Conservation (phyloP, 768 basidiomycete genomes). For the Mycena leptocephala region DNA sequence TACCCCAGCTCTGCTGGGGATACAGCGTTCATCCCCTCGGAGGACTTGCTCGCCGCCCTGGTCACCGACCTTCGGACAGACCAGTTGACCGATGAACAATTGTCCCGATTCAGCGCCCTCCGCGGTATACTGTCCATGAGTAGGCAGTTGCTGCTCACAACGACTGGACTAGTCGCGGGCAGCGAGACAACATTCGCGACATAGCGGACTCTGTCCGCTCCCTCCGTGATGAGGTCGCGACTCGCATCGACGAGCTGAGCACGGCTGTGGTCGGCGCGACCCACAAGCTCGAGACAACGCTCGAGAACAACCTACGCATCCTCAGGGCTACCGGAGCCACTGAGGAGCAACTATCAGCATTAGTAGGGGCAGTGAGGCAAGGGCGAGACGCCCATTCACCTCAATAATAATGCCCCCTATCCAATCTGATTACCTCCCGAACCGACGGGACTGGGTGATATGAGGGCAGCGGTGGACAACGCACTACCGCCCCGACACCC, state of each 20-base stretch:
- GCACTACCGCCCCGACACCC: not conserved
- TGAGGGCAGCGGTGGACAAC: not conserved
- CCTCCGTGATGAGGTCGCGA: not conserved
- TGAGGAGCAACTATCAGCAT: not conserved
- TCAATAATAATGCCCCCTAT: not conserved
- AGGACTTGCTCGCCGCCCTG: not conserved
- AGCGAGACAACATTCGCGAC: not conserved
- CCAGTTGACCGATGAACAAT: not conserved
- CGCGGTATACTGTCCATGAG: not conserved
- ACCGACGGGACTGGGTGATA: not conserved
- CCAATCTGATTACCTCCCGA: not conserved
- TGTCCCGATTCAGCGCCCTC: not conserved
- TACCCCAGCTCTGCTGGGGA: too few species aligned
- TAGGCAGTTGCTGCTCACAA: not conserved
- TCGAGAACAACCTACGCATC: not conserved
- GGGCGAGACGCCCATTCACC: too few species aligned
- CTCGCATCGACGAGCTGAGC: not conserved
- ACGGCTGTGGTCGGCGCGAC: not conserved
- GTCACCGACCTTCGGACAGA: not conserved
- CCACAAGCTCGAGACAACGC: not conserved
- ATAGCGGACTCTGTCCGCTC: too few species aligned
- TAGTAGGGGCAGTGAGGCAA: not conserved
- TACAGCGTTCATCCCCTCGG: not conserved
- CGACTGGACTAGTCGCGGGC: not conserved
- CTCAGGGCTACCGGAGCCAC: not conserved